These are phyloP conservation scores for Trametes sanguinea DNA, from an alignment of 768 basidiomycete species.

Conservation along the genomic window DNA sequence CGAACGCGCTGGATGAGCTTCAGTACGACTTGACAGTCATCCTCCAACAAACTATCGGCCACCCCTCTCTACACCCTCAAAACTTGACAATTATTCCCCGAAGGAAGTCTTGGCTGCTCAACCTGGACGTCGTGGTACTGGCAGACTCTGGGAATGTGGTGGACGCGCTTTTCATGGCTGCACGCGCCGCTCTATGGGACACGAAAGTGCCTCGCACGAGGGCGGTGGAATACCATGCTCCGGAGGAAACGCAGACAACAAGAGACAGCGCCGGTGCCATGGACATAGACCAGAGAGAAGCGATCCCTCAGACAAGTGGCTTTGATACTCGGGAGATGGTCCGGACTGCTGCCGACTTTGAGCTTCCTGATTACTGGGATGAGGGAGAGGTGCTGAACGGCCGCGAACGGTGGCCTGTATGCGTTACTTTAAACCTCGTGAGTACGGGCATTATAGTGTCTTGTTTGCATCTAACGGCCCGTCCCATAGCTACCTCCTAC, in stretches of 20 bases:
- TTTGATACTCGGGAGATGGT: constrained; percentile 56
- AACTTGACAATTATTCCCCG: constrained; percentile 54
- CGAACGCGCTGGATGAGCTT: constrained; percentile 69
- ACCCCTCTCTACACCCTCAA: constrained; percentile 62
- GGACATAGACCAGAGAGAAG: constrained; percentile 51
- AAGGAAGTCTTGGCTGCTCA: constrained; percentile 74
- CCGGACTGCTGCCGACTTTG: constrained; percentile 71
- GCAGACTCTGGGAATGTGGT: constrained; percentile 74
- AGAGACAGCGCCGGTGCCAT: constrained; percentile 43
- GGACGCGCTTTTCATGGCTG: constrained; percentile 79
- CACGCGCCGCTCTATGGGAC: constrained; percentile 78
- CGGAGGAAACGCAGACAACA: constrained; percentile 28
- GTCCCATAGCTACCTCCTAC: constrained; percentile 50
- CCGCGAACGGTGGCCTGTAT: constrained; percentile 71
- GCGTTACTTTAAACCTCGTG: constrained; percentile 78
- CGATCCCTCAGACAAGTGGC: constrained; percentile 40
- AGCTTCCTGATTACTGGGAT: constrained; percentile 86
- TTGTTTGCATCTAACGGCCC: background rate
- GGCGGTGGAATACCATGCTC: constrained; percentile 65
- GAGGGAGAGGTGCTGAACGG: constrained; percentile 70
- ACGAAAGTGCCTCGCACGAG: constrained; percentile 77
- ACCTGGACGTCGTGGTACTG: constrained; percentile 74
- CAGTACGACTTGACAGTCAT: constrained; percentile 71
- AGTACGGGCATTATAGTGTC: constrained; percentile 27
- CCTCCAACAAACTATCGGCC: constrained; percentile 64